These are phyloP conservation scores for Thalia dealbata DNA, from an alignment of 176 grass and related monocot species.

Conservation along the genomic window DNA sequence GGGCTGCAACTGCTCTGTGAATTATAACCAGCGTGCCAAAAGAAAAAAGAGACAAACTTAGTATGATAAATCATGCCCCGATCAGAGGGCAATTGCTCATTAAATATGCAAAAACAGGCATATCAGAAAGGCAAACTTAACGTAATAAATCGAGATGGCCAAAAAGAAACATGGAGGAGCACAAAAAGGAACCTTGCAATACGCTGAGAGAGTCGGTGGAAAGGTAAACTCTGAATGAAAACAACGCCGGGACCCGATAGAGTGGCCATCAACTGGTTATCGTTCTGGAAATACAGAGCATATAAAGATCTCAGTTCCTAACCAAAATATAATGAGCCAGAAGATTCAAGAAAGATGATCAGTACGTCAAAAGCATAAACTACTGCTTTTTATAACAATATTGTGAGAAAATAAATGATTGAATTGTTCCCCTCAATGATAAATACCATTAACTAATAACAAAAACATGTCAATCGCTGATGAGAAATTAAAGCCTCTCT, in stretches of 20 bases:
- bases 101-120: not conserved
- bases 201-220: conserved; percentile 65
- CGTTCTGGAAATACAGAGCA: conserved; percentile 40
- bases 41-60: not conserved
- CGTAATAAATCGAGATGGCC: not conserved
- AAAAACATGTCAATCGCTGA: not conserved
- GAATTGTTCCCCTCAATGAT: not conserved
- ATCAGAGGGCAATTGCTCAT: not conserved
- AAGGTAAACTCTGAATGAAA: conserved; percentile 93
- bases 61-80: not conserved
- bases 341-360: not conserved
- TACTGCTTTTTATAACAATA: not conserved
- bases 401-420: not conserved
- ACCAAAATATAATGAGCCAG: not conserved
- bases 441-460: not conserved
- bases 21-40: not conserved
- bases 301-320: too few species aligned
- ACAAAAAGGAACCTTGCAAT: conserved; percentile 36
- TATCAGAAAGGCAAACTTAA: not conserved
- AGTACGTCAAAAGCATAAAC: not conserved
- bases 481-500: not conserved
- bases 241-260: conserved; percentile 87
- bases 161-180: not conserved
- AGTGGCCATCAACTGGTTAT: conserved; percentile 61
- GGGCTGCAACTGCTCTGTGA: conserved; percentile 29